Percentiles rank a stretch among this genome's conserved stretches.
Conservation (phyloP, 129 eudicot species). For the Tagetes patula region DNA sequence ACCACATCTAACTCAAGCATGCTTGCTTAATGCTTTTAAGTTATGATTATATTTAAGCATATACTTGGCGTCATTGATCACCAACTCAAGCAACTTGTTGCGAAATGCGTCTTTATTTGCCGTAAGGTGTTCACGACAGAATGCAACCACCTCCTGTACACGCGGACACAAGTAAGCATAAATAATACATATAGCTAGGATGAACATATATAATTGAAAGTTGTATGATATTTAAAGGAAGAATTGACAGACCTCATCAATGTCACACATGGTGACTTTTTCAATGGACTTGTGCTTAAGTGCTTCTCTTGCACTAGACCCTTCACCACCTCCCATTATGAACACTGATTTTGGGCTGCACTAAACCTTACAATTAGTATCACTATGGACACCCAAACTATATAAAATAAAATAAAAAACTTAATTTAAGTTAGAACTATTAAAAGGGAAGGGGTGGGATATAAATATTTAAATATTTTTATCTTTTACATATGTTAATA, state of each 20-base stretch:
- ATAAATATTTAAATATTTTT: no score
- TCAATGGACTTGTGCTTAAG: conserved; percentile 74
- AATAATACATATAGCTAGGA: background rate
- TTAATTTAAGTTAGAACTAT: no score
- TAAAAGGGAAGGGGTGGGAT: no score
- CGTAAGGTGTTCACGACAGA: background rate
- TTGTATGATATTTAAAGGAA: background rate
- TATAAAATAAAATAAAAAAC: no score
- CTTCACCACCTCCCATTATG: conserved; percentile 99
- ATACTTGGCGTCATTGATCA: conserved; percentile 80
- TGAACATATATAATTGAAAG: no score
- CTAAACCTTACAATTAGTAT: background rate
- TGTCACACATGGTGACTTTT: conserved; percentile 91
- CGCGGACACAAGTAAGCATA: background rate
- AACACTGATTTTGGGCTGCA: conserved; percentile 74
- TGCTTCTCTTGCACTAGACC: conserved; percentile 86
- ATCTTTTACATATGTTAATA: no score
- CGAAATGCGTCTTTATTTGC: conserved; percentile 56
- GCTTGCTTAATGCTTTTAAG: no score
- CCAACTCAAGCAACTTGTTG: conserved; percentile 60
- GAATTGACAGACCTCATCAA: conserved; percentile 63
- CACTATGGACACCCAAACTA: background rate
- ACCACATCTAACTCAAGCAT: conserved; percentile 16
- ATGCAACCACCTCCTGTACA: conserved; percentile 50
- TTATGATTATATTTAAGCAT: background rate